These are phyloP conservation scores for Viridothelium virens DNA, from an alignment of 495 filamentous ascomycete species.

Conservation along the genomic window DNA sequence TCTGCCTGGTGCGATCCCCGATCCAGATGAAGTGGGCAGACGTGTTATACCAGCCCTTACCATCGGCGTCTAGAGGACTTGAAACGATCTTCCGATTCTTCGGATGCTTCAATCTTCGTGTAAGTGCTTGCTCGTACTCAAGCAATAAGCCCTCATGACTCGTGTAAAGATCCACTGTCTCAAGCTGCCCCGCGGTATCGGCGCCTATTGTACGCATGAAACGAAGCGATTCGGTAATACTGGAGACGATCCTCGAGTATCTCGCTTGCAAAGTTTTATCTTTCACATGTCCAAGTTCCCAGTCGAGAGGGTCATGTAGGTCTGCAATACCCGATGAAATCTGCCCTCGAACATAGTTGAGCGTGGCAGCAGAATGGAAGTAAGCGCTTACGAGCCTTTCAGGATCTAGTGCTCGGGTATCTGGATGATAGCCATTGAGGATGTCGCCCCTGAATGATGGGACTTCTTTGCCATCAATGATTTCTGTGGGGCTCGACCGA, in stretches of 20 bases:
- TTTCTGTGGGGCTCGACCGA: constrained; percentile 78
- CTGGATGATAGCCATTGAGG: constrained; percentile 73
- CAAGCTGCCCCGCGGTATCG: constrained; percentile 71
- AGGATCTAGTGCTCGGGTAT: constrained; percentile 71
- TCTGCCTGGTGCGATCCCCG: constrained; percentile 87
- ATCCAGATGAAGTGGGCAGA: constrained; percentile 99
- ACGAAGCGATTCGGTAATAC: constrained; percentile 80
- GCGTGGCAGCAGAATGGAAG: constrained; percentile 85
- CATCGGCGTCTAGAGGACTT: constrained; percentile 28
- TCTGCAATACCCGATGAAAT: constrained; percentile 86
- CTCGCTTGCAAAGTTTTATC: constrained; percentile 72
- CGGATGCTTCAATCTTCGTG: constrained; percentile 64
- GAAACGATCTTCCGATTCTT: constrained; percentile 21
- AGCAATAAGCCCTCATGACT: constrained; percentile 91
- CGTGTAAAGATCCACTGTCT: constrained; percentile 92
- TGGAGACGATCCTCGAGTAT: constrained; percentile 73
- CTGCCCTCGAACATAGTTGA: constrained; percentile 83
- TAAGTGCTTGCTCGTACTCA: constrained; percentile 87
- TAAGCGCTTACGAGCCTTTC: constrained; percentile 81
- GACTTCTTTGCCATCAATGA: constrained; percentile 68
- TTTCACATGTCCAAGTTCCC: constrained; percentile 88
- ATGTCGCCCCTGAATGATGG: constrained; percentile 92
- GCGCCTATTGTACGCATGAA: constrained; percentile 96
- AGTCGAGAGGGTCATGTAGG: constrained; percentile 86
- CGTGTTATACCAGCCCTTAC: constrained; percentile 67